A percentile compares a stretch with the other conserved stretches of the same genome.
phyloP scores from a whole-genome alignment of 257 asterid genomes.

The Capsicum baccatum region DNA sequence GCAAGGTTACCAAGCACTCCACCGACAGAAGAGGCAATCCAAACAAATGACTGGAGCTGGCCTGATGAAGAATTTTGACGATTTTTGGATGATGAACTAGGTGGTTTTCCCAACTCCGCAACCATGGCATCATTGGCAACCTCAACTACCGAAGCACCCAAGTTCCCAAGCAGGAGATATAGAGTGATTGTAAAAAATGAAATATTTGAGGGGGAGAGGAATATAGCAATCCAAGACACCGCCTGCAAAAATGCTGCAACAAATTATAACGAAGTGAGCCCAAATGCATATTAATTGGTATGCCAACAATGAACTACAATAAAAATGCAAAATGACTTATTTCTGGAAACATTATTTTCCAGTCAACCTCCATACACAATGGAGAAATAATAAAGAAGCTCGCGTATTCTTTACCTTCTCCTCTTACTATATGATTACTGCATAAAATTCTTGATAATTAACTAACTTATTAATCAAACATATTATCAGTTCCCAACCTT shows the following conservation, averaged over 20 bases:
- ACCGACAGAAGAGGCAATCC: constrained; percentile 91
- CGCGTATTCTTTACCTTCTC: background rate
- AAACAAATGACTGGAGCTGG: constrained; percentile 82
- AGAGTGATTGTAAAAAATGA: constrained; percentile 67
- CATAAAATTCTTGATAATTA: background rate
- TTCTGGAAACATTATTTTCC: background rate
- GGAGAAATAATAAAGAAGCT: background rate
- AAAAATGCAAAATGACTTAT: background rate
- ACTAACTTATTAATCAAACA: background rate
- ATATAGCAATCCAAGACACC: constrained; percentile 76
- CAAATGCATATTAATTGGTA: background rate
- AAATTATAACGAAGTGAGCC: constrained; percentile 11
- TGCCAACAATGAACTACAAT: background rate
- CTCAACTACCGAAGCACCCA: constrained; percentile 92
- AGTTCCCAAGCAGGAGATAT: constrained; percentile 84
- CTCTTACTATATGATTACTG: background rate
- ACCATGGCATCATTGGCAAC: constrained; percentile 98
- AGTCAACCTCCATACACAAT: background rate
- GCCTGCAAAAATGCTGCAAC: constrained; percentile 87
- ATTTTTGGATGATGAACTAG: constrained; percentile 49
- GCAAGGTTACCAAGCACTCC: constrained; percentile 82
- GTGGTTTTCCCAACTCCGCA: constrained; percentile 77
- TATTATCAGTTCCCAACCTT: background rate
- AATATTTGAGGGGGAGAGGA: constrained; percentile 58
- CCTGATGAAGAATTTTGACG: constrained; percentile 63